Evolutionary conservation across 768 basidiomycete genomes (phyloP).

Genomic region (Tulasnella sp.): DNA sequence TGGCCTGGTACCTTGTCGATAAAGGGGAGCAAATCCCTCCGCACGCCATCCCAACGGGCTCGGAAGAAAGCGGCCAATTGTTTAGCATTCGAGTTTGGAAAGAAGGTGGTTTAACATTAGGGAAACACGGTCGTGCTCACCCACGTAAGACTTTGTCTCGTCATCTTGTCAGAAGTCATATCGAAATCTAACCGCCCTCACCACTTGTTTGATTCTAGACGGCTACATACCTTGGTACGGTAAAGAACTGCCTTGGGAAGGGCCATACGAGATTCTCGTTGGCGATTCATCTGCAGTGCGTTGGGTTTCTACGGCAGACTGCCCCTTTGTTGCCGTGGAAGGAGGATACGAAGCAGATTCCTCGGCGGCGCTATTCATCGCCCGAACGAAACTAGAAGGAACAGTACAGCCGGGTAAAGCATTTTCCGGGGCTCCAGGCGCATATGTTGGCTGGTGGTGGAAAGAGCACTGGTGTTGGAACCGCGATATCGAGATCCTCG

Average conservation of each 20-base stretch:
- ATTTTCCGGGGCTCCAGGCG: not conserved
- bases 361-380: not conserved
- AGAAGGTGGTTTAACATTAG: not conserved
- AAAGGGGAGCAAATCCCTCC: not conserved
- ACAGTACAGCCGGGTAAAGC: not conserved
- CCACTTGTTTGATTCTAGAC: not conserved
- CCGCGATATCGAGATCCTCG: not conserved
- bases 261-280: slow-evolving; percentile 9
- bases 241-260: not conserved
- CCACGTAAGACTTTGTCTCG: not conserved
- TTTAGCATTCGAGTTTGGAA: slow-evolving; percentile 6
- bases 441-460: not conserved
- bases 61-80: not conserved
- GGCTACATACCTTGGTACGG: not conserved
- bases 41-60: not conserved
- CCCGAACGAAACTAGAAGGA: not conserved
- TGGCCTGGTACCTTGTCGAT: not conserved
- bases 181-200: not conserved
- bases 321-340: not conserved
- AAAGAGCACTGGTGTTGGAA: not conserved
- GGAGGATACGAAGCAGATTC: not conserved
- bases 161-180: not conserved
- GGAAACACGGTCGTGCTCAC: not conserved
- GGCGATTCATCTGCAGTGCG: not conserved
- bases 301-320: not conserved